These are phyloP conservation scores for Pseudonectria buxi DNA, from an alignment of 2,329 filamentous ascomycete genomes.

Conservation along the genomic window DNA sequence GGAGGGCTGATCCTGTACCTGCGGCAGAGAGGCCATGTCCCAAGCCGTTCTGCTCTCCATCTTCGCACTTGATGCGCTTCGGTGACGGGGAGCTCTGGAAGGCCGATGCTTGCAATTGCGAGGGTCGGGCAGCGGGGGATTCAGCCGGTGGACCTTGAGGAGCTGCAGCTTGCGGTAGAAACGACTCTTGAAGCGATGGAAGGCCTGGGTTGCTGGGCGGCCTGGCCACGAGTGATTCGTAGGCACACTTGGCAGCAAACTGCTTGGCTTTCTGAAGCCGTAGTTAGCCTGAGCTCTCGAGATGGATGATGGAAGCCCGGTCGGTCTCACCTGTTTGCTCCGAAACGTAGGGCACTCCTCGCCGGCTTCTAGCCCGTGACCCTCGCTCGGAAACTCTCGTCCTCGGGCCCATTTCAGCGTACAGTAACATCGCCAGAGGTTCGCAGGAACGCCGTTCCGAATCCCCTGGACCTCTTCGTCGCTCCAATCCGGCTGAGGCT, in stretches of 20 bases:
- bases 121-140: conserved; percentile 1
- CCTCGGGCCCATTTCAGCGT: conserved; percentile 10
- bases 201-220: not conserved
- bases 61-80: conserved; percentile 11
- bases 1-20: too few species aligned
- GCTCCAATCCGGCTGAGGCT: conserved; percentile 1
- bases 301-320: not conserved
- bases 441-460: too few species aligned
- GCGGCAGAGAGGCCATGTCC: not conserved
- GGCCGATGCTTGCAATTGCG: conserved; percentile 6
- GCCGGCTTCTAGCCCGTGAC: conserved; percentile 27
- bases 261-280: conserved; percentile 38
- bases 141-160: not conserved
- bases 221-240: conserved; percentile 31
- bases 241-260: conserved; percentile 44
- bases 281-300: not conserved
- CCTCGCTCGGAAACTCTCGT: conserved; percentile 22
- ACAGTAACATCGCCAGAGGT: conserved; percentile 21
- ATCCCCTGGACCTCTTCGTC: conserved; percentile 6
- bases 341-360: conserved; percentile 30
- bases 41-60: conserved; percentile 6
- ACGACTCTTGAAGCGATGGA: not conserved
- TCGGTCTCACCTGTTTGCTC: conserved; percentile 36
- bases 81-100: conserved; percentile 3
- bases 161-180: not conserved